A percentile compares a stretch with the other conserved stretches of the same genome.
These are phyloP conservation scores for Sporothrix pseudoabietina DNA, from an alignment of 2,329 filamentous ascomycete genomes.

Conservation along the genomic window DNA sequence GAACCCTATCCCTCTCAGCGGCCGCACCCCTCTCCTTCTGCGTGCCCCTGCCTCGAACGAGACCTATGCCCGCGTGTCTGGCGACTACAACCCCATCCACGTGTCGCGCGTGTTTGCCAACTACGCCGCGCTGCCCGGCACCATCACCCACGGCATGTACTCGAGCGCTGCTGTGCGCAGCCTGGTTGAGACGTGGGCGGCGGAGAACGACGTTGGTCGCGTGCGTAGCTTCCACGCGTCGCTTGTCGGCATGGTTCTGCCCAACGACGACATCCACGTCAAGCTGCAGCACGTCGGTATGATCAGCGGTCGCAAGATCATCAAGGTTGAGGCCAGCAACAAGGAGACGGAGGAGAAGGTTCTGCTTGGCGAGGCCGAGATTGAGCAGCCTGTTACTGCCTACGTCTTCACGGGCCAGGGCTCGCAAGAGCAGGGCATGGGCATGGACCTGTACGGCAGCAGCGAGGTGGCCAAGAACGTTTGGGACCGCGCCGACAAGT, in stretches of 20 bases:
- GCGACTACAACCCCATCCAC: constrained; percentile 98
- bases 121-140: constrained; percentile 93
- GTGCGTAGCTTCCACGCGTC: constrained; percentile 97
- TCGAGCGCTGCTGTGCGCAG: constrained; percentile 94
- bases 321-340: constrained; percentile 97
- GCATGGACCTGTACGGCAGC: constrained; percentile 96
- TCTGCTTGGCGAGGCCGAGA: constrained; percentile 89
- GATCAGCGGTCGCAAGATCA: constrained; percentile 97
- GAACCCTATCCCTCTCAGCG: constrained; percentile 92
- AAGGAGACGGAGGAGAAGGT: constrained; percentile 97
- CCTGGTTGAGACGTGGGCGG: constrained; percentile 97
- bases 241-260: constrained; percentile 97
- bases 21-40: constrained; percentile 83
- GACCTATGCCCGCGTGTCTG: constrained; percentile 95
- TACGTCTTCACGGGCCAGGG: constrained; percentile 99
- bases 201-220: constrained; percentile 96
- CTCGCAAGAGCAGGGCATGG: constrained; percentile 99
- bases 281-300: constrained; percentile 96
- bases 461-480: constrained; percentile 94
- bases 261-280: constrained; percentile 92
- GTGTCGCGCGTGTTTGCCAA: constrained; percentile 94
- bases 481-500: constrained; percentile 96
- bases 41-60: constrained; percentile 96
- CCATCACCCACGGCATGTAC: constrained; percentile 99
- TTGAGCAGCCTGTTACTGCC: constrained; percentile 93